Evolutionary conservation across 805 yeast genomes (phyloP).

Genomic region (Candida pseudofarinosa): DNA sequence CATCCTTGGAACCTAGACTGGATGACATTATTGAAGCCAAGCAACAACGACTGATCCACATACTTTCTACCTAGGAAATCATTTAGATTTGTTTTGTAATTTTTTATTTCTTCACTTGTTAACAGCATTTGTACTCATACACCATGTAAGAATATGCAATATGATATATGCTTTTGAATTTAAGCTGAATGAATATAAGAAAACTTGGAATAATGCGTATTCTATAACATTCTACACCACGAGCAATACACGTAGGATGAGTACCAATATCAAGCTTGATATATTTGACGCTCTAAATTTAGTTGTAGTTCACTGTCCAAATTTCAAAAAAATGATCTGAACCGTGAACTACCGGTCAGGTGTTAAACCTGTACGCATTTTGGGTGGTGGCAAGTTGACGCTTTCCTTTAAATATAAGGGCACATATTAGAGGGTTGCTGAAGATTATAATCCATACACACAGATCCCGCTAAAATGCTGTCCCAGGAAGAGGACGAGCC

Average conservation of each 20-base stretch:
- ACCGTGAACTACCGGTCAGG: not conserved
- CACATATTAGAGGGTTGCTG: no score
- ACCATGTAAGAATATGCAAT: not conserved
- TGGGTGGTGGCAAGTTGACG: not conserved
- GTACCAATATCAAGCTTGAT: not conserved
- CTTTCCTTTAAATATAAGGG: no score
- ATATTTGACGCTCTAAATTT: no score
- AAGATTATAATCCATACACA: no score
- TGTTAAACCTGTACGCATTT: not conserved
- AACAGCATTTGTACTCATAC: not conserved
- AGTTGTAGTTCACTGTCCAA: no score
- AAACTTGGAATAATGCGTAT: no score
- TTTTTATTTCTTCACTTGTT: slow-evolving; percentile 13
- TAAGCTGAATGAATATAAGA: no score
- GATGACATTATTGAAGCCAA: slow-evolving; percentile 47
- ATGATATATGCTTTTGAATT: not conserved
- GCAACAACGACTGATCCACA: slow-evolving; percentile 40
- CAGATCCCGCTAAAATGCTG: not conserved
- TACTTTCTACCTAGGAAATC: slow-evolving; percentile 15
- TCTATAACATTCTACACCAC: not conserved
- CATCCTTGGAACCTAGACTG: slow-evolving; percentile 45
- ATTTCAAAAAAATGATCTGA: not conserved
- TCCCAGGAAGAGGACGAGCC: slow-evolving; percentile 13
- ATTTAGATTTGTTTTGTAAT: slow-evolving; percentile 16
- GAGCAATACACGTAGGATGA: not conserved